Conservation (phyloP, 2,329 filamentous ascomycete genomes). For the Xylaria sp. region DNA sequence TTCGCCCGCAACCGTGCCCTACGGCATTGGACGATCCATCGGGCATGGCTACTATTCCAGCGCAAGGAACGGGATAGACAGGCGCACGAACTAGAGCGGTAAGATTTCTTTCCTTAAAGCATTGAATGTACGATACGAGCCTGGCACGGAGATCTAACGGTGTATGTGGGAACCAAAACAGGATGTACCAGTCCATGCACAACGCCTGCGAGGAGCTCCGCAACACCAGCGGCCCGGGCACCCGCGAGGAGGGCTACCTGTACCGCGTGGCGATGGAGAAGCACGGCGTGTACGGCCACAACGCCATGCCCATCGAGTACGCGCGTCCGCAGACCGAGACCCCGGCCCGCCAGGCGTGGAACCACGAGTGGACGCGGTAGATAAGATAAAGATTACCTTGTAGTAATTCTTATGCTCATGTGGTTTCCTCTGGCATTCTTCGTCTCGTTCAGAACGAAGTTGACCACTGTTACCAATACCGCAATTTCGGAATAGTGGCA, state of each 20-base stretch:
- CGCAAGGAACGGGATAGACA: conserved; percentile 72
- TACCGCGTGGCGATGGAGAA: conserved; percentile 93
- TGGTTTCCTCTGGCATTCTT: not conserved
- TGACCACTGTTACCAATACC: not conserved
- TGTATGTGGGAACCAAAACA: conserved; percentile 27
- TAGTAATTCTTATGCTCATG: not conserved
- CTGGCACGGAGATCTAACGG: conserved; percentile 1
- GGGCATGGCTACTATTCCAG: conserved; percentile 87
- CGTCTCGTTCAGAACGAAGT: not conserved
- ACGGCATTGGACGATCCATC: conserved; percentile 99
- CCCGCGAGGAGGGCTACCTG: conserved; percentile 73
- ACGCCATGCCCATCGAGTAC: conserved; percentile 91
- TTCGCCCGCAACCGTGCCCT: conserved; percentile 89
- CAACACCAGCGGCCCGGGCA: conserved; percentile 66
- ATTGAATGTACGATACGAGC: not conserved
- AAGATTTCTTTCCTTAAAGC: conserved; percentile 20
- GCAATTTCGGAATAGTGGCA: not conserved
- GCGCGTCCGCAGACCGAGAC: conserved; percentile 85
- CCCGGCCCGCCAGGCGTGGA: conserved; percentile 84
- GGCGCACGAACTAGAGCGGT: conserved; percentile 77
- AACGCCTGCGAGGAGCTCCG: conserved; percentile 87
- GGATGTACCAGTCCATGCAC: conserved; percentile 82
- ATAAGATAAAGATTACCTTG: conserved; percentile 3
- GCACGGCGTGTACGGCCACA: conserved; percentile 79
- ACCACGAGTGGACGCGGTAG: conserved; percentile 86